Percentiles rank a stretch among this genome's conserved stretches.
phyloP scores from a whole-genome alignment of 2,329 filamentous ascomycete genomes.

The Ophiosphaerella korrae region DNA sequence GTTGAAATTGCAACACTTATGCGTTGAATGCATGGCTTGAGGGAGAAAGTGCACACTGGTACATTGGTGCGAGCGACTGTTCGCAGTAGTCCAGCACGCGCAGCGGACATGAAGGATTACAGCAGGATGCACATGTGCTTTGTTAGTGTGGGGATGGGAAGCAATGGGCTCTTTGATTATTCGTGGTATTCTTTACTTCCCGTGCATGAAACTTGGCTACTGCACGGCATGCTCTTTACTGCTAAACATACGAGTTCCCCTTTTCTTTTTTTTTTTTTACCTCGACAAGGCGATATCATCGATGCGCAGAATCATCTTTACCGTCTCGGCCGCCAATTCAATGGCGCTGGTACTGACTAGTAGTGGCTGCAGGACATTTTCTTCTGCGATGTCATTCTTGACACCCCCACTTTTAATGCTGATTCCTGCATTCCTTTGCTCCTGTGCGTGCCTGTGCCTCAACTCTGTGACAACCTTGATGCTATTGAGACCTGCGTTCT shows the following conservation, averaged over 20 bases:
- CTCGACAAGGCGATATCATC: constrained; percentile 65
- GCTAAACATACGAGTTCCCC: background rate
- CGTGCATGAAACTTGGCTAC: background rate
- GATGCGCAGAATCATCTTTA: constrained; percentile 87
- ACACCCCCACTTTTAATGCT: constrained; percentile 98
- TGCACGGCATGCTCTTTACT: constrained; percentile 1
- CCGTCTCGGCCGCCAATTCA: constrained; percentile 95
- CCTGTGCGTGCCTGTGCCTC: constrained; percentile 90
- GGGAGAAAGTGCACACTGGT: background rate
- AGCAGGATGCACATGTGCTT: background rate
- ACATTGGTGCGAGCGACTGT: background rate
- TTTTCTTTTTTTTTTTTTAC: constrained; percentile 21
- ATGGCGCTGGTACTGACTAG: constrained; percentile 97
- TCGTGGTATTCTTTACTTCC: constrained; percentile 15
- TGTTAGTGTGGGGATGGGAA: background rate
- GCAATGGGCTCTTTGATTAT: constrained; percentile 14
- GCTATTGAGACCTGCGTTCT: constrained; percentile 96
- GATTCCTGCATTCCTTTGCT: constrained; percentile 93
- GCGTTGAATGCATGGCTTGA: background rate
- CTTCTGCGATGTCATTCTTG: constrained; percentile 93
- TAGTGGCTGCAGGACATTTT: constrained; percentile 95
- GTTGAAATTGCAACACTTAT: background rate
- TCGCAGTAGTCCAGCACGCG: background rate
- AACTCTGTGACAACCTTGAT: constrained; percentile 99
- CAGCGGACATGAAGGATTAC: background rate